Percentiles rank a stretch among this genome's conserved stretches.
phyloP scores from a whole-genome alignment of 2,329 filamentous ascomycete genomes.

The Fusarium irregulare region DNA sequence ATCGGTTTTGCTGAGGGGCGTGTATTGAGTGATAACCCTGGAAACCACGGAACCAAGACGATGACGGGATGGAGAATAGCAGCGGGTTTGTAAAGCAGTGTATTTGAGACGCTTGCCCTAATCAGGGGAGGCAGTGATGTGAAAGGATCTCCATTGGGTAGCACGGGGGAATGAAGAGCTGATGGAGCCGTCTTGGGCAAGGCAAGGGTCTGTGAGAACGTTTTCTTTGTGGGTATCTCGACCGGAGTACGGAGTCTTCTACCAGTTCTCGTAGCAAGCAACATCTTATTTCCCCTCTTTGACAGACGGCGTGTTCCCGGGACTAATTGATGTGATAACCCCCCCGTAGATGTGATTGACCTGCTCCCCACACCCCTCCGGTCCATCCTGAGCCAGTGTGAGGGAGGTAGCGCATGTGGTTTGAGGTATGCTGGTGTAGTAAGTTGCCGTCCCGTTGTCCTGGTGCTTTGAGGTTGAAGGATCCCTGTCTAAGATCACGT shows the following conservation, averaged over 20 bases:
- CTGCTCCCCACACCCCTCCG: conserved; percentile 37
- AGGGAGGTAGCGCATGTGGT: conserved; percentile 40
- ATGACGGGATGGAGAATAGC: conserved; percentile 29
- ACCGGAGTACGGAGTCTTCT: conserved; percentile 42
- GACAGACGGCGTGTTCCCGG: conserved; percentile 20
- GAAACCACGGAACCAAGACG: conserved; percentile 35
- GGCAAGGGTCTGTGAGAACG: conserved; percentile 34
- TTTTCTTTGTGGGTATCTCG: conserved; percentile 39
- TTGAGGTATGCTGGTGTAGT: conserved; percentile 29
- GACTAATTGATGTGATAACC: conserved; percentile 43
- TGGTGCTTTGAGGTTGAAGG: conserved; percentile 32
- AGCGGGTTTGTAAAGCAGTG: conserved; percentile 36
- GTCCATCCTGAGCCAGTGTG: conserved; percentile 19
- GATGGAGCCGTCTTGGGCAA: conserved; percentile 38
- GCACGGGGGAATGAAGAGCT: conserved; percentile 33
- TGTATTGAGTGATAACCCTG: conserved; percentile 37
- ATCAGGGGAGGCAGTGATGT: conserved; percentile 47
- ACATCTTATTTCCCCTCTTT: conserved; percentile 39
- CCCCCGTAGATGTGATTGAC: conserved; percentile 44
- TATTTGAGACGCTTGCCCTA: conserved; percentile 49
- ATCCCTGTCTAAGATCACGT: conserved; percentile 39
- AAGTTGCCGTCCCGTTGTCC: conserved; percentile 7
- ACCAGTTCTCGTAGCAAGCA: conserved; percentile 43
- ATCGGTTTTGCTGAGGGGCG: conserved; percentile 35
- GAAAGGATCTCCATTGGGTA: conserved; percentile 49